Percentiles rank a stretch among this genome's conserved stretches.
phyloP scores from a whole-genome alignment of 2,329 filamentous ascomycete species.

The Fusarium sacchari region DNA sequence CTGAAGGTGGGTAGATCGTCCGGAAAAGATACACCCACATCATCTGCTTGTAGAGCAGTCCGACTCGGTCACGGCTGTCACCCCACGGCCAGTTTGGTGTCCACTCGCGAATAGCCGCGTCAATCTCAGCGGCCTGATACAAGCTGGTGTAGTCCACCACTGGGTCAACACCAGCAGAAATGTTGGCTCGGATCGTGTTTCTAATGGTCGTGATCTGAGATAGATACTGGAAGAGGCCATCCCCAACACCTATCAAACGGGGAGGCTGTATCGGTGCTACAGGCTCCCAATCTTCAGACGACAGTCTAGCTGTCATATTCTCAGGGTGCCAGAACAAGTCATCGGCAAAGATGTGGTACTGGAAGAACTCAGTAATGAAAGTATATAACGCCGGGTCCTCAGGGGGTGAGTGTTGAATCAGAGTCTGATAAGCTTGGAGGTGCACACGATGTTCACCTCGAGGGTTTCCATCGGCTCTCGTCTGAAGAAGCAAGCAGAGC shows the following conservation, averaged over 20 bases:
- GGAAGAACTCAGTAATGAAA: constrained; percentile 81
- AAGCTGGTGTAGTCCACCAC: constrained; percentile 78
- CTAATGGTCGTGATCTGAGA: constrained; percentile 82
- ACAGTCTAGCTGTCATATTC: constrained; percentile 50
- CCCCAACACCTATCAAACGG: constrained; percentile 80
- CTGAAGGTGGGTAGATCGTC: constrained; percentile 66
- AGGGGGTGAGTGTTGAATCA: constrained; percentile 72
- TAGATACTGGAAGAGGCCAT: constrained; percentile 82
- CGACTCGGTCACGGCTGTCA: constrained; percentile 66
- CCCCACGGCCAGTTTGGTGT: constrained; percentile 68
- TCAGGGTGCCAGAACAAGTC: constrained; percentile 65
- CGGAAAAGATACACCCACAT: constrained; percentile 72
- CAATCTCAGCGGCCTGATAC: constrained; percentile 78
- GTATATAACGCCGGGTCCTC: constrained; percentile 71
- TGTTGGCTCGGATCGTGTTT: constrained; percentile 76
- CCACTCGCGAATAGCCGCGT: constrained; percentile 79
- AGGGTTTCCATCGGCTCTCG: constrained; percentile 64
- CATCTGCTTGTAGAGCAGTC: constrained; percentile 71
- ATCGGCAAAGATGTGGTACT: constrained; percentile 80
- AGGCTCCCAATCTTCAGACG: constrained; percentile 57
- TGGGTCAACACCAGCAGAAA: constrained; percentile 69
- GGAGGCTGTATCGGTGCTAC: constrained; percentile 56
- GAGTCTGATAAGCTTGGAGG: constrained; percentile 76
- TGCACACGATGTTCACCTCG: constrained; percentile 81
- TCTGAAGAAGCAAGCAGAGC: constrained; percentile 68